Evolutionary conservation across 2,329 filamentous ascomycete species (phyloP).

Genomic region (Stagonosporopsis cucurbitacearum): DNA sequence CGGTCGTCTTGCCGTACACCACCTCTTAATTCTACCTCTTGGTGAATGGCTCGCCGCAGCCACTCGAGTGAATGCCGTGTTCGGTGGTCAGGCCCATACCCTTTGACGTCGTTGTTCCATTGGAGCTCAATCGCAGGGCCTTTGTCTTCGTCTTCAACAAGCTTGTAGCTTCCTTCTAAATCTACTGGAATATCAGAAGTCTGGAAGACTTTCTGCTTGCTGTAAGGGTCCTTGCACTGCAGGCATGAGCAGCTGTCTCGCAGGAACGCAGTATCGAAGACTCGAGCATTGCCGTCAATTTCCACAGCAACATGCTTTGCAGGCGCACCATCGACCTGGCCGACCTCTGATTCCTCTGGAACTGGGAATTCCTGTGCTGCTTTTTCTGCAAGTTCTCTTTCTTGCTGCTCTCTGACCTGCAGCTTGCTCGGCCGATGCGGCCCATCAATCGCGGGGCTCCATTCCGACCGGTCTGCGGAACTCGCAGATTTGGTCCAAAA

Average conservation of each 20-base stretch:
- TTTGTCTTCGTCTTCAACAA: constrained; percentile 45
- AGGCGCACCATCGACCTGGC: constrained; percentile 32
- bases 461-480: constrained; percentile 24
- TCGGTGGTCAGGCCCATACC: constrained; percentile 51
- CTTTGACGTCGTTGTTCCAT: constrained; percentile 66
- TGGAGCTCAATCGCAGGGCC: constrained; percentile 60
- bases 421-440: constrained; percentile 30
- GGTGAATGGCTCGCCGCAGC: constrained; percentile 40
- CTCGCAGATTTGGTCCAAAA: constrained; percentile 28
- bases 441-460: constrained; percentile 30
- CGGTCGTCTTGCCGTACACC: constrained; percentile 44
- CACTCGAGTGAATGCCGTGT: constrained; percentile 50
- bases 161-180: constrained; percentile 45
- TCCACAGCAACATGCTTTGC: constrained; percentile 40
- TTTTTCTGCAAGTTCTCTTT: constrained; percentile 22
- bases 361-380: constrained; percentile 16
- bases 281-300: constrained; percentile 40
- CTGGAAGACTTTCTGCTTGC: constrained; percentile 69
- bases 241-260: constrained; percentile 66
- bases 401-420: constrained; percentile 25
- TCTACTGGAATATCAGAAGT: constrained; percentile 66
- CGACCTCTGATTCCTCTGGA: constrained; percentile 18
- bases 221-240: constrained; percentile 64
- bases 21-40: constrained; percentile 40
- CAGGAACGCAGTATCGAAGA: constrained; percentile 51